Base-by-base conservation (phyloP, 768 basidiomycete species). In the Xanthoconium purpureum region DNA sequence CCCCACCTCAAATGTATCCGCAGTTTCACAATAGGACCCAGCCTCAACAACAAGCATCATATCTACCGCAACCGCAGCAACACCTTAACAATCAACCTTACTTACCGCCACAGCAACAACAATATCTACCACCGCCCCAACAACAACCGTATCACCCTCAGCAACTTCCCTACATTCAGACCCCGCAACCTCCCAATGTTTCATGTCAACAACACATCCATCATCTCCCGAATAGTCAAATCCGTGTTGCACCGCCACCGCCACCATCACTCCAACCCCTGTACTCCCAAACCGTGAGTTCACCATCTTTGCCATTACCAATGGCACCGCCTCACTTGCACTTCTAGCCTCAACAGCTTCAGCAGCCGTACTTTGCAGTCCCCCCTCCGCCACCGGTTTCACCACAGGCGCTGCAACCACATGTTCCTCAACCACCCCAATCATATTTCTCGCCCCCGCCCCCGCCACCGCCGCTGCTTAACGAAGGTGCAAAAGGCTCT, bases 401-500 rank as follows among this genome's bases (percentile, higher is more conserved):
- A 18, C 35, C 54, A 12, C 66, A 58, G 48, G 57, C 56, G 9
- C 60, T 59, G 11, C 55, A 57, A 14, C 52, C 56, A 32, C 29
- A 55, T 48, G 20, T 49, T 2, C 49, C 62, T 35, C 68, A 64
- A 47, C 49, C 40, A 58, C 46, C 60, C 6, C 63, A 62, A 35
- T 59, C 64, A 29, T 50, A 62, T 50, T 56, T 70, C 44, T 52
- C 63, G 1, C 65, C 58, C 0, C 62, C 58, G 1, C 63, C 58
- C 2, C 63, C 48, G 0, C 53, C 52, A 2, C 63, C 55, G 0
- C 53, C 52, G 3, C 47, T 58, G 38, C 15, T 55, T 49, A 52
- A 29, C 24, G 60, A 61, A 45, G 47, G 18, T 47, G 40, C 28
- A 24, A 45, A 37, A 4, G 44, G 18, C 20, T 17, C 18, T 40